Evolutionary conservation across 139 green algal species (phyloP), one percentile per base, ranked within the genome.

Genomic region (Chlorella sp.): DNA sequence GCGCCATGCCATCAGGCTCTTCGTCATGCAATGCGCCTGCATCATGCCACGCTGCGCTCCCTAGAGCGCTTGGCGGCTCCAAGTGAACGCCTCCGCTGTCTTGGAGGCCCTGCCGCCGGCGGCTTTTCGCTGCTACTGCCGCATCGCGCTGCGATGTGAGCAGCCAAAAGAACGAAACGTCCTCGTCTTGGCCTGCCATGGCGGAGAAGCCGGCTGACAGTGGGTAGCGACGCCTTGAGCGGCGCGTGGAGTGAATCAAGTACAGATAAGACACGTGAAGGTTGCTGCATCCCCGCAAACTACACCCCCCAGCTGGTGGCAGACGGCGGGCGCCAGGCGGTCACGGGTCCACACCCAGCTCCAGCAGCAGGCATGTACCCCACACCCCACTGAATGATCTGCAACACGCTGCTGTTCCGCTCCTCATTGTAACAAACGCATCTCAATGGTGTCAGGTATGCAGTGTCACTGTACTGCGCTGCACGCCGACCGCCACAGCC

Each of bases 81-180:
- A 34, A 39, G 32, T 21, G 32, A 78, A 21, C 36, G 37, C 1
- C 1, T n/a, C 28, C 32, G 32, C 71, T 78, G 71, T n/a, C 71
- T 34, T 82, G 24, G 24, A 18, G 68, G 26, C 37, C 9, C 77
- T 57, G 77, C 68, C 36, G 71, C 71, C 39, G 75, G 18, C 75
- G 34, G 26, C 30, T 48, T 19, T 81, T 78, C 3, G 71, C 71
- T 21, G 36, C 71, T 1, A 34, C 71, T 18, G 71, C 71, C 21
- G 79, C 79, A 24, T 85, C 37, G 15, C 42, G 42, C 26, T 85
- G 79, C 24, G 64, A 1, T 34, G 22, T 37, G 39, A 85, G 79
- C 40, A 85, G 79, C 79, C 79, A 85, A 24, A 85, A 85, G 32
- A 85, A 85, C 68, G 68, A 76, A 3, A 3, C 4, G 68, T 76